Evolutionary conservation across 495 filamentous ascomycete genomes (phyloP).

Genomic region (Penicillium parvum): DNA sequence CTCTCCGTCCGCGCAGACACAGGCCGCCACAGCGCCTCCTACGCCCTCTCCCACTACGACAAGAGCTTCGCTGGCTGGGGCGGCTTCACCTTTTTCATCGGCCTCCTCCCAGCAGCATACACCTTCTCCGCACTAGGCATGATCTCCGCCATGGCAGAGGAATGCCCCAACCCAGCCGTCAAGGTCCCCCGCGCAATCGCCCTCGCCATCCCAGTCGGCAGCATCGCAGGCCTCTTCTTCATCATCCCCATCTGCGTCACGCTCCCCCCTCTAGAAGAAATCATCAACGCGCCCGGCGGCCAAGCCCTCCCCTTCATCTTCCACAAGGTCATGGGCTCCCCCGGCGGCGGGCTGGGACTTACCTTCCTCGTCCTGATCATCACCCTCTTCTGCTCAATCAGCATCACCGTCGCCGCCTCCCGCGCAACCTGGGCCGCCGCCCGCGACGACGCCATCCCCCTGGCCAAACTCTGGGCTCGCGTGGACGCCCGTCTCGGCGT

Average conservation of each 20-base stretch:
- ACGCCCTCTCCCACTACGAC: slow-evolving; percentile 47
- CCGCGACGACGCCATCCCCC: slow-evolving; percentile 47
- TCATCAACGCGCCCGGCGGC: slow-evolving; percentile 33
- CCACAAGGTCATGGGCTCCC: slow-evolving; percentile 41
- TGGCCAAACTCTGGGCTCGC: slow-evolving; percentile 30
- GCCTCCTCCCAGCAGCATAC: slow-evolving; percentile 48
- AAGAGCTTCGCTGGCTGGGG: slow-evolving; percentile 44
- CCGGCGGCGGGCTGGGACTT: slow-evolving; percentile 45
- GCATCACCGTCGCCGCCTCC: slow-evolving; percentile 56
- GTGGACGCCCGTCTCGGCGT: slow-evolving; percentile 29
- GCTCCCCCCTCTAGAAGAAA: slow-evolving; percentile 40
- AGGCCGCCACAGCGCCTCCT: slow-evolving; percentile 40
- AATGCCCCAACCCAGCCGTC: slow-evolving; percentile 39
- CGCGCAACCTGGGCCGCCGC: slow-evolving; percentile 59
- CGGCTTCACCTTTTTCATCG: slow-evolving; percentile 47
- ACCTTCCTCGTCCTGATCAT: slow-evolving; percentile 56
- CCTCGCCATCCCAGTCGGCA: slow-evolving; percentile 39
- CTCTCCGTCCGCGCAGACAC: slow-evolving; percentile 39
- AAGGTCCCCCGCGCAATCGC: slow-evolving; percentile 45
- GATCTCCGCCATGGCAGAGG: slow-evolving; percentile 51
- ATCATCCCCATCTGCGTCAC: slow-evolving; percentile 46
- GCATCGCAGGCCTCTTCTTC: slow-evolving; percentile 43
- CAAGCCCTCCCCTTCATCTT: slow-evolving; percentile 49
- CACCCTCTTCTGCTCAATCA: slow-evolving; percentile 57
- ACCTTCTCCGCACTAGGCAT: slow-evolving; percentile 50